A percentile compares a stretch with the other conserved stretches of the same genome.
Conservation (phyloP, 306 rosid species). For the Neltuma alba region DNA sequence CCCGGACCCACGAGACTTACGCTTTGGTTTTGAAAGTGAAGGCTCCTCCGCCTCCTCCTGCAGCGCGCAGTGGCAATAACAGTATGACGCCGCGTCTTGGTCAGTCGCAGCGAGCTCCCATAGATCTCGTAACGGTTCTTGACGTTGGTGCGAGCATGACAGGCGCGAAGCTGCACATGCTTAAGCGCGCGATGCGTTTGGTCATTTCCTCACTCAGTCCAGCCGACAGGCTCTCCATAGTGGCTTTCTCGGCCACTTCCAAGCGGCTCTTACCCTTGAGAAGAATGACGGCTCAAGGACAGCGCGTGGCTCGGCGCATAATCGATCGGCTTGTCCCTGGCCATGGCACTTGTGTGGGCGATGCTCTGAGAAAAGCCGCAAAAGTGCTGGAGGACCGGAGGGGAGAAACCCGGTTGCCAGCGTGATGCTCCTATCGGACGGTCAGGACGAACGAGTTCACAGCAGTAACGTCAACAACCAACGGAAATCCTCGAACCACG, state of each 20-base stretch:
- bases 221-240: slow-evolving; percentile 76
- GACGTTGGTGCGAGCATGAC: slow-evolving; percentile 79
- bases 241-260: slow-evolving; percentile 64
- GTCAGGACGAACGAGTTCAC: slow-evolving; percentile 59
- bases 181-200: slow-evolving; percentile 83
- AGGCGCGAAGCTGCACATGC: slow-evolving; percentile 73
- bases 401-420: slow-evolving; percentile 75
- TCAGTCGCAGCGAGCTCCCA: slow-evolving; percentile 62
- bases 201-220: slow-evolving; percentile 70
- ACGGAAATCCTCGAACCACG: slow-evolving; percentile 46
- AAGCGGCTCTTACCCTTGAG: slow-evolving; percentile 60
- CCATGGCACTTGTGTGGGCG: slow-evolving; percentile 55
- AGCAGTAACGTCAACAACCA: slow-evolving; percentile 16
- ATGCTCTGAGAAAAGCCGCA: slow-evolving; percentile 70
- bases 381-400: slow-evolving; percentile 73
- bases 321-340: slow-evolving; percentile 60
- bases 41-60: slow-evolving; percentile 48
- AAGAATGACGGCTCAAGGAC: slow-evolving; percentile 74
- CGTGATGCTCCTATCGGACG: slow-evolving; percentile 73
- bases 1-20: slow-evolving; percentile 57
- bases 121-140: slow-evolving; percentile 80
- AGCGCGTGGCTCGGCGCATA: slow-evolving; percentile 63
- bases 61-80: slow-evolving; percentile 25
- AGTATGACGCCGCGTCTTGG: slow-evolving; percentile 30
- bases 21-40: slow-evolving; percentile 71